Percentiles rank a stretch among this genome's conserved stretches.
These are phyloP conservation scores for Melastoma candidum DNA, from an alignment of 441 rosid genomes.

Conservation along the genomic window DNA sequence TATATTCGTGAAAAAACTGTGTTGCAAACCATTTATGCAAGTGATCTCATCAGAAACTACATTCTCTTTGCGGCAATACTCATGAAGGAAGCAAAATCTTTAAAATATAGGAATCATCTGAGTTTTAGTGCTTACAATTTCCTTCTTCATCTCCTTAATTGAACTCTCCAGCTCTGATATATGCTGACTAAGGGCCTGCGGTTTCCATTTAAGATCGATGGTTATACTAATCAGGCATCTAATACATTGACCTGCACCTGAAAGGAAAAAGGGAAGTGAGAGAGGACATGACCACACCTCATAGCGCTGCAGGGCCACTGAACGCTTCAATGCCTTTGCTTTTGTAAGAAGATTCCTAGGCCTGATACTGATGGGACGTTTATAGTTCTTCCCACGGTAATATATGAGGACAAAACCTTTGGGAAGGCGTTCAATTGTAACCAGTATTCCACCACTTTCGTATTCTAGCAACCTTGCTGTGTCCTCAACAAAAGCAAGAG, in stretches of 20 bases:
- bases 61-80: too few species aligned
- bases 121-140: conserved; percentile 50
- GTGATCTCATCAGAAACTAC: too few species aligned
- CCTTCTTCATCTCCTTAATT: conserved; percentile 64
- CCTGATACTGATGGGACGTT: conserved; percentile 73
- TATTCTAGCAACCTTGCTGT: conserved; percentile 77
- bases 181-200: conserved; percentile 95
- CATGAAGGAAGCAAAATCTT: background rate
- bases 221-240: background rate
- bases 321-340: conserved; percentile 90
- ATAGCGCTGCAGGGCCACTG: conserved; percentile 91
- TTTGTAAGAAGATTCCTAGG: conserved; percentile 91
- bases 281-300: conserved; percentile 44
- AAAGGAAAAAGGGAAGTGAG: conserved; percentile 13
- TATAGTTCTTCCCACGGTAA: conserved; percentile 91
- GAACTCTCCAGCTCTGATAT: conserved; percentile 70
- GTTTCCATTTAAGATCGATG: conserved; percentile 3
- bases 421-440: conserved; percentile 80
- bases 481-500: conserved; percentile 79
- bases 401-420: conserved; percentile 85
- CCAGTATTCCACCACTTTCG: conserved; percentile 93
- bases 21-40: too few species aligned
- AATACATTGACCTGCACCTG: conserved; percentile 7
- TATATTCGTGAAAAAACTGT: too few species aligned
- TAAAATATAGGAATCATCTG: background rate